These are phyloP conservation scores for Phytophthora vignae DNA, from an alignment of 352 stramenopile genomes.

Conservation along the genomic window DNA sequence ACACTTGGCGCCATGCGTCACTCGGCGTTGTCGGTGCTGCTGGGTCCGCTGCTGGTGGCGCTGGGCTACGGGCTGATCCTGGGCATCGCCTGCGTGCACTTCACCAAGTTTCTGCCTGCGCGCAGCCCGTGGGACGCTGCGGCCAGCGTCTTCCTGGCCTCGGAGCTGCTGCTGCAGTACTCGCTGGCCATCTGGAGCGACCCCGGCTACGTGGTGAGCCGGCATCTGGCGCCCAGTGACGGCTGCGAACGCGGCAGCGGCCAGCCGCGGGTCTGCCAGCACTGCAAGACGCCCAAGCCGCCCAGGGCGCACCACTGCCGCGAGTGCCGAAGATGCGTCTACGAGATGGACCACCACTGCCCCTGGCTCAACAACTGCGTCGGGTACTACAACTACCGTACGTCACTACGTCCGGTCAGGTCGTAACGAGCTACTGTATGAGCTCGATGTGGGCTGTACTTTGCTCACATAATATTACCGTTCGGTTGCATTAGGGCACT, in stretches of 20 bases:
- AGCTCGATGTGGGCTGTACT: not conserved
- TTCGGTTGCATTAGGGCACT: slow-evolving; percentile 39
- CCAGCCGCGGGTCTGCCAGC: slow-evolving; percentile 18
- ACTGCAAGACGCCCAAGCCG: slow-evolving; percentile 39
- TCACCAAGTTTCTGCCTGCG: slow-evolving; percentile 36
- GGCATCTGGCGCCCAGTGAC: slow-evolving; percentile 13
- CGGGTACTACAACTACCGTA: slow-evolving; percentile 95
- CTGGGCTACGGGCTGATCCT: slow-evolving; percentile 45
- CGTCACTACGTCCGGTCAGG: slow-evolving; percentile 6
- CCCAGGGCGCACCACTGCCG: slow-evolving; percentile 66
- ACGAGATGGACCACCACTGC: slow-evolving; percentile 98
- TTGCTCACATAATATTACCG: not conserved
- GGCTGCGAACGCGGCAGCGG: not conserved
- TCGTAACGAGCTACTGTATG: not conserved
- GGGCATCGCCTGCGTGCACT: slow-evolving; percentile 41
- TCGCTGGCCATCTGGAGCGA: slow-evolving; percentile 52
- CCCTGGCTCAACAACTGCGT: slow-evolving; percentile 99
- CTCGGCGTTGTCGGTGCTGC: not conserved
- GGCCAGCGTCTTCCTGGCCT: slow-evolving; percentile 41
- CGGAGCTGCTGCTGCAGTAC: slow-evolving; percentile 51
- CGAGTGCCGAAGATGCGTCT: slow-evolving; percentile 91
- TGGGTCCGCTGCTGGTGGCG: slow-evolving; percentile 38
- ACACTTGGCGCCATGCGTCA: slow-evolving; percentile 1
- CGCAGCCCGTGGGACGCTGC: slow-evolving; percentile 14
- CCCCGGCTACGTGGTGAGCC: slow-evolving; percentile 38